Evolutionary conservation across 176 grass and related monocot genomes (phyloP), one percentile per base, ranked within the genome.

Genomic region (Poa annua): DNA sequence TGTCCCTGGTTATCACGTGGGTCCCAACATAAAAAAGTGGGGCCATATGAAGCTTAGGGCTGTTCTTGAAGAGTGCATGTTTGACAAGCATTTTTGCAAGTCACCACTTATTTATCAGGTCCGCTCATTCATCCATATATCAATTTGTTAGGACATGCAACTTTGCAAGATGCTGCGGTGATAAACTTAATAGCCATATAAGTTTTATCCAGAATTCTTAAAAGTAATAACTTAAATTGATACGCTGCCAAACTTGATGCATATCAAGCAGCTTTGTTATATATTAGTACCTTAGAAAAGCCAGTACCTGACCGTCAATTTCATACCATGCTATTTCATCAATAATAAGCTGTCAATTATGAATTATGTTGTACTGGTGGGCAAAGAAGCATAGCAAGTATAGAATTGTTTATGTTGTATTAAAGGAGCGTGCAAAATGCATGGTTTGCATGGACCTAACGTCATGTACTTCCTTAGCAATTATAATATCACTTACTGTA

Each of bases 41-140:
- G 96, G 96, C 14, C 96, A 98, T 89, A 91, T 95, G 89, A 98
- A 98, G 76, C 57, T 98, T 78, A 87, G 90, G 79, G 90, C 17
- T 88, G 66, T 98, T 81, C 92, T 98, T 85, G 87, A 95, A 72
- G 87, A 86, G 22, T 88, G 85, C 54, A 62, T 76, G 83, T 98
- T 95, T 65, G 85, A 89, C 20, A 95, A 91, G 86, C 90, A 93
- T 48, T 98, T 98, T 85, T 86, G 80, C 74, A 91, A 93, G 83
- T 93, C 96, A 17, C 92, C 96, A 54, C 89, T 98, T 66, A 90
- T 91, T 88, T 98, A 95, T 85, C 92, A 98, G 96, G 96, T 91
- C 44, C 7, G 32, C 19, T 69, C 60, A 50, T 61, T 74, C 60
- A 66, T 68, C 72, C 66, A 32, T 63, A 3, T 75, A 73, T 81